These are phyloP conservation scores for Ascochyta koolunga DNA, from an alignment of 2,329 filamentous ascomycete genomes.

Conservation along the genomic window DNA sequence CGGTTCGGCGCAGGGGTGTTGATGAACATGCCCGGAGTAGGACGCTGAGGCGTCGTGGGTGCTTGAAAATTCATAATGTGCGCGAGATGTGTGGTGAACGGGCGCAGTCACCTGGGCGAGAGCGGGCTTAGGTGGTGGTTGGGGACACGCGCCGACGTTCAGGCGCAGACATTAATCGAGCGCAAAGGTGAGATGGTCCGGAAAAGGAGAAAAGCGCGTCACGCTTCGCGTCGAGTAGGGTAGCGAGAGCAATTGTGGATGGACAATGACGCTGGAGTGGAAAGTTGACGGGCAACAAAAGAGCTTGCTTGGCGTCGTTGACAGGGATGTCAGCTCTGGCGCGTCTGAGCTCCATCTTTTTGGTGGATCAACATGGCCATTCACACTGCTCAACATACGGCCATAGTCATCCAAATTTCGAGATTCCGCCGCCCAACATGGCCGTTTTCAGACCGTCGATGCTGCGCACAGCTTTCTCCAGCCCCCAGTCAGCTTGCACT, in stretches of 20 bases:
- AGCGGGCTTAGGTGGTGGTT: constrained; percentile 36
- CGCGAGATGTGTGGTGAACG: constrained; percentile 11
- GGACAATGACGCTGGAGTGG: constrained; percentile 23
- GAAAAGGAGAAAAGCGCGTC: constrained; percentile 23
- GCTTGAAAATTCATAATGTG: constrained; percentile 38
- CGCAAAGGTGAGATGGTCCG: constrained; percentile 18
- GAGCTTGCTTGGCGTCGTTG: constrained; percentile 27
- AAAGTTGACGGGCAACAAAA: constrained; percentile 40
- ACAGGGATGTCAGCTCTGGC: constrained; percentile 24
- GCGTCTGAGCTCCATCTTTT: constrained; percentile 17
- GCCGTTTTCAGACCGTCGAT: constrained; percentile 33
- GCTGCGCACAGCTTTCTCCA: constrained; percentile 21
- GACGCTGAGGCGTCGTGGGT: constrained; percentile 66
- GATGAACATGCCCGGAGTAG: constrained; percentile 76
- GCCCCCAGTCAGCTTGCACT: constrained; percentile 24
- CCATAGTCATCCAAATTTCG: neutral
- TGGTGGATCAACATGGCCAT: constrained; percentile 10
- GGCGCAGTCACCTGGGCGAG: constrained; percentile 30
- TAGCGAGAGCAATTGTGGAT: constrained; percentile 37
- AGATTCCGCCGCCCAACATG: constrained; percentile 27
- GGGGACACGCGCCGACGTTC: constrained; percentile 36
- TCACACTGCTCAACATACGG: too few relatives aligned
- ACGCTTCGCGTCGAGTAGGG: constrained; percentile 21
- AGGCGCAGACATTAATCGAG: constrained; percentile 38
- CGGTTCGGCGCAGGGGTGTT: constrained; percentile 69